phyloP scores from a whole-genome alignment of 176 grass and related monocot species.

The Secale cereale region DNA sequence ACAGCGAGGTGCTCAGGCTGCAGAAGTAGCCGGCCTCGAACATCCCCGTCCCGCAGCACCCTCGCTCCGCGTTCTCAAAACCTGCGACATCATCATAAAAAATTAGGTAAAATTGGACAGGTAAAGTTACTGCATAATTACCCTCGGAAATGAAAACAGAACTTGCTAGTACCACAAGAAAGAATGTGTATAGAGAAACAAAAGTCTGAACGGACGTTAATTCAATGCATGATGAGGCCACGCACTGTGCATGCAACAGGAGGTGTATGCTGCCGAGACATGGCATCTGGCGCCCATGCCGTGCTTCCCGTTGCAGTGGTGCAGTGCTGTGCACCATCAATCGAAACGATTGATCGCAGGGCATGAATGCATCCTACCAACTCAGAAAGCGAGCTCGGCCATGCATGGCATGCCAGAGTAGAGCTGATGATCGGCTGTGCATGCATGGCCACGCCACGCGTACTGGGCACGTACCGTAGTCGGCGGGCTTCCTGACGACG shows the following conservation, averaged over 20 bases:
- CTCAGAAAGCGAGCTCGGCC: not conserved
- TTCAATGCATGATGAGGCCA: not conserved
- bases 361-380: slow-evolving; percentile 4
- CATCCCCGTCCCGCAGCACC: slow-evolving; percentile 67
- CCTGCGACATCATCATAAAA: slow-evolving; percentile 1
- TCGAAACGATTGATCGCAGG: not conserved
- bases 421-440: not conserved
- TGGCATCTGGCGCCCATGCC: slow-evolving; percentile 26
- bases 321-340: not conserved
- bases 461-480: slow-evolving; percentile 34
- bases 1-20: slow-evolving; percentile 25
- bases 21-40: slow-evolving; percentile 72
- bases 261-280: not conserved
- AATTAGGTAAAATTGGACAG: not conserved
- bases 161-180: too few relatives aligned
- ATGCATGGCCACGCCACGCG: not conserved
- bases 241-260: not conserved
- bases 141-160: too few relatives aligned
- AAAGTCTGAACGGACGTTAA: not conserved
- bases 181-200: not conserved
- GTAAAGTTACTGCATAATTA: not conserved
- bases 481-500: slow-evolving; percentile 32
- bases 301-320: not conserved
- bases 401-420: not conserved
- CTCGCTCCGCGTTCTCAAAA: slow-evolving; percentile 65